Evolutionary conservation across 2,329 filamentous ascomycete genomes (phyloP), one percentile per base, ranked within the genome.

Genomic region (Xylaria sp.): DNA sequence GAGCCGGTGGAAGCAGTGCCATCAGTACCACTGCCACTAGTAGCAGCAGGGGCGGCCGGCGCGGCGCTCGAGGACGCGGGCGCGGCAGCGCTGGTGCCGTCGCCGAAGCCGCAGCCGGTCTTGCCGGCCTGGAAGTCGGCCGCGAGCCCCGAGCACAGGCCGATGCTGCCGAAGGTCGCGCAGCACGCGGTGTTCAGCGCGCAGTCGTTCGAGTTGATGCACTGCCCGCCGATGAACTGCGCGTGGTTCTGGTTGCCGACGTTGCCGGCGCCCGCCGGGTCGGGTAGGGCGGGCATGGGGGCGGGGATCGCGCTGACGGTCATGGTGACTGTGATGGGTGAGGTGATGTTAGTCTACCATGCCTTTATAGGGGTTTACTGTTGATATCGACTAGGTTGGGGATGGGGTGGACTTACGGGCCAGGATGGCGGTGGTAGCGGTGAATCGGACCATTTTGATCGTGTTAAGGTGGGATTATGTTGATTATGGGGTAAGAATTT

Each of bases 211-310:
- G 65, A 69, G 69, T 65, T 75, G 4, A 72, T 48, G 66, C 76
- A 78, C 7, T 74, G 61, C 4, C 75, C 76, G 53, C 74, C 74
- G 67, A 78, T 78, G 71, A 78, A 78, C 56, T 77, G 75, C 21
- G 7, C 30, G 58, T 70, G 65, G n/a, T 70, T 42, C 14, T 70
- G 72, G 69, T 78, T 78, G 68, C 76, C 76, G 17, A 75, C 53
- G 67, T 76, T 73, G 70, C 12, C 7, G 4, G 34, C 60, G 19
- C 54, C 54, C 2, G 64, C 63, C 3, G 74, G 73, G 71, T 78
- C 76, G 9, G 74, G 72, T 6, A 68, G 65, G 9, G 61, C 60
- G 24, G 57, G 65, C 2, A 59, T 24, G 1, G 58, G 68, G 14
- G 60, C 56, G 0, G 70, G 69, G 45, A 63, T 34, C 6, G 72